These are phyloP conservation scores for Pestalotiopsis sp. DNA, from an alignment of 2,329 filamentous ascomycete genomes.

Conservation along the genomic window DNA sequence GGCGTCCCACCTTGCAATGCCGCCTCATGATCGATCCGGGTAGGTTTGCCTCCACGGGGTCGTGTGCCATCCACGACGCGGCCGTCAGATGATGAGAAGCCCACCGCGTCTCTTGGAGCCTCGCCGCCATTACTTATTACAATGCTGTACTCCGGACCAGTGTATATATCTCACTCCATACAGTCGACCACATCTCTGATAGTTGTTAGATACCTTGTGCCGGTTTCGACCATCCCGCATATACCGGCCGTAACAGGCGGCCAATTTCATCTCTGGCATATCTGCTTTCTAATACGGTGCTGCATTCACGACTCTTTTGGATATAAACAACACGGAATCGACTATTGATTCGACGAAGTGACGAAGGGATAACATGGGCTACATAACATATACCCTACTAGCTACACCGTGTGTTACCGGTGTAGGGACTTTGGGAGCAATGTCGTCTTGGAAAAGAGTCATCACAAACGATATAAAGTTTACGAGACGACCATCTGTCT, in stretches of 20 bases:
- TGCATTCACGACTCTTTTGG: too few relatives aligned
- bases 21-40: neutral
- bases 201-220: neutral
- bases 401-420: neutral
- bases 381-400: too few relatives aligned
- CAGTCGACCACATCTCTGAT: neutral
- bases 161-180: too few relatives aligned
- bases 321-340: too few relatives aligned
- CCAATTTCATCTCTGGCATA: neutral
- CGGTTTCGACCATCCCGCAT: neutral
- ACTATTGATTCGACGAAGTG: too few relatives aligned
- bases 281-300: too few relatives aligned
- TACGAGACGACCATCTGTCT: neutral
- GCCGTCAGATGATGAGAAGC: conserved; percentile 3
- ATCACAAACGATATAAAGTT: neutral
- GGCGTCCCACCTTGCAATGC: neutral
- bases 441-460: neutral
- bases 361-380: too few relatives aligned
- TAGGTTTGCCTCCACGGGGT: neutral
- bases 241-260: neutral
- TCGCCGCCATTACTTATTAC: too few relatives aligned
- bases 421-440: neutral
- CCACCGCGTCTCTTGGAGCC: neutral
- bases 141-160: too few relatives aligned
- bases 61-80: conserved; percentile 3